Percentiles rank a stretch among this genome's conserved stretches.
phyloP scores from a whole-genome alignment of 768 basidiomycete species.

The Arthromyces matolae region DNA sequence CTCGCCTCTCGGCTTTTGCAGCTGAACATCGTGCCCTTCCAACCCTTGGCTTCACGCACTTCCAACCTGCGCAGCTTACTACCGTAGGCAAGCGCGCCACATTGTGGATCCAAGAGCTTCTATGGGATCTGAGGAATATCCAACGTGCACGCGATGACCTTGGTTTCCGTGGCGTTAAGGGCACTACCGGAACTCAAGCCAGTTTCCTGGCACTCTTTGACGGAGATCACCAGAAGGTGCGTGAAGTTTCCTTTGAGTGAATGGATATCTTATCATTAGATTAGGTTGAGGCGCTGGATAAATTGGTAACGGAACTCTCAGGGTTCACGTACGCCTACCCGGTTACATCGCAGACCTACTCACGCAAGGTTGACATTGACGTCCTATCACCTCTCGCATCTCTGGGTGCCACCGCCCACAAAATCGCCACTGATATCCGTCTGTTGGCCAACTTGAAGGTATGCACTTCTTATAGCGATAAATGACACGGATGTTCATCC shows the following conservation, averaged over 20 bases:
- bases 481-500: background rate
- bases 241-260: background rate
- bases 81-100: slow-evolving; percentile 97
- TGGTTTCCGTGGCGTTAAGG: slow-evolving; percentile 97
- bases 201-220: slow-evolving; percentile 93
- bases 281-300: slow-evolving; percentile 86
- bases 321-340: slow-evolving; percentile 96
- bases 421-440: slow-evolving; percentile 94
- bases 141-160: slow-evolving; percentile 86
- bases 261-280: background rate
- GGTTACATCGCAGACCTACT: slow-evolving; percentile 98
- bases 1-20: slow-evolving; percentile 83
- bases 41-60: slow-evolving; percentile 96
- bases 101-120: slow-evolving; percentile 95
- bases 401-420: slow-evolving; percentile 93
- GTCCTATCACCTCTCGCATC: slow-evolving; percentile 88
- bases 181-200: slow-evolving; percentile 98
- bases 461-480: background rate
- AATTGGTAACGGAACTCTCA: slow-evolving; percentile 82
- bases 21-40: slow-evolving; percentile 83
- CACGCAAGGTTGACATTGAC: slow-evolving; percentile 94
- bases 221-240: slow-evolving; percentile 88
- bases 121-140: slow-evolving; percentile 96
- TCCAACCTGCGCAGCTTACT: slow-evolving; percentile 97
- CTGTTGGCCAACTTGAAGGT: slow-evolving; percentile 93